Conservation (phyloP, 768 basidiomycete species). For the Mycena polygramma region DNA sequence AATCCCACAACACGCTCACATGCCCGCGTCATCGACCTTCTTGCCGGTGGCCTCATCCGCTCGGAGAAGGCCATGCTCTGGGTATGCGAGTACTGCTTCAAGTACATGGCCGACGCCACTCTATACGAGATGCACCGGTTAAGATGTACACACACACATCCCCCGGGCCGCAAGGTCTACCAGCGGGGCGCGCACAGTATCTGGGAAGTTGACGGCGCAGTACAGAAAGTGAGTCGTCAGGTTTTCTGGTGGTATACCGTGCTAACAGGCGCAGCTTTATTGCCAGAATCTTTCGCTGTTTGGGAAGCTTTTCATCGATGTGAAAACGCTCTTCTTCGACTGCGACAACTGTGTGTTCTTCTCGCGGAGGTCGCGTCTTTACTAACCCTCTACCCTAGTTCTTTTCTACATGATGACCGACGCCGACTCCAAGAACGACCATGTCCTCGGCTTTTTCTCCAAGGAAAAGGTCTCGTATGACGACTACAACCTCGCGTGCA, state of each 20-base stretch:
- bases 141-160: slow-evolving; percentile 76
- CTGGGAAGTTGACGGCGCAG: slow-evolving; percentile 95
- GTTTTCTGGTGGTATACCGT: background rate
- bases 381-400: slow-evolving; percentile 58
- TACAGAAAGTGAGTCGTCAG: slow-evolving; percentile 73
- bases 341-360: slow-evolving; percentile 81
- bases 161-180: slow-evolving; percentile 93
- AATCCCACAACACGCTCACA: slow-evolving; percentile 70
- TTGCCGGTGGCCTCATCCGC: slow-evolving; percentile 72
- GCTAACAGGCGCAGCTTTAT: slow-evolving; percentile 73
- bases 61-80: slow-evolving; percentile 72
- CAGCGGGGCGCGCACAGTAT: slow-evolving; percentile 90
- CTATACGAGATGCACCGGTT: slow-evolving; percentile 79
- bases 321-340: slow-evolving; percentile 95
- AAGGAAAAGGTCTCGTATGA: slow-evolving; percentile 98
- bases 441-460: slow-evolving; percentile 83
- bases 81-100: slow-evolving; percentile 96
- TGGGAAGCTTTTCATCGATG: slow-evolving; percentile 98
- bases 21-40: slow-evolving; percentile 79
- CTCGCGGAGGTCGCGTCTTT: background rate
- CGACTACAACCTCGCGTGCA: slow-evolving; percentile 97
- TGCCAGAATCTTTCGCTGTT: slow-evolving; percentile 97
- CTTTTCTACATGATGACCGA: slow-evolving; percentile 95
- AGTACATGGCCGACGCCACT: slow-evolving; percentile 87
- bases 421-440: slow-evolving; percentile 81